Percentiles rank a stretch among this genome's conserved stretches.
Evolutionary conservation across 2,329 filamentous ascomycete genomes (phyloP).

Genomic region (Pyrenochaeta sp.): DNA sequence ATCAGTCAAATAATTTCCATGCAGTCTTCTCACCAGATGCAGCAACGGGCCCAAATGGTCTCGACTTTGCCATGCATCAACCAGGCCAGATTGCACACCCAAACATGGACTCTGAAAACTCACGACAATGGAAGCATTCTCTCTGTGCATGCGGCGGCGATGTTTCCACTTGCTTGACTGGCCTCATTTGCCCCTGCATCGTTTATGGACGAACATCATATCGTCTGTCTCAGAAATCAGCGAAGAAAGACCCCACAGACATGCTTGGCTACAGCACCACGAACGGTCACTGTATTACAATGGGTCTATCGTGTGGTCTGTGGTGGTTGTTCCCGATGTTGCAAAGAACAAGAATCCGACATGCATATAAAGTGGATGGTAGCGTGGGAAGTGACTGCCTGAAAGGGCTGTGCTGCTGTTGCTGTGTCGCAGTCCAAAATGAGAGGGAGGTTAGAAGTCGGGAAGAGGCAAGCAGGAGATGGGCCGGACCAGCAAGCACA

Average conservation of each 20-base stretch:
- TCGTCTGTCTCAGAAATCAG: slow-evolving; percentile 49
- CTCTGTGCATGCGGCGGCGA: slow-evolving; percentile 49
- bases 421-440: slow-evolving; percentile 54
- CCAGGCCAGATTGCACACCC: slow-evolving; percentile 53
- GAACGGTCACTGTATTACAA: slow-evolving; percentile 52
- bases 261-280: slow-evolving; percentile 46
- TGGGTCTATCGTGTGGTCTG: slow-evolving; percentile 48
- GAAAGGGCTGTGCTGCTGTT: slow-evolving; percentile 51
- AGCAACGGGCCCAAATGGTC: slow-evolving; percentile 49
- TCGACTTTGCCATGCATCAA: slow-evolving; percentile 45
- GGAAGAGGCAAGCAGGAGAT: slow-evolving; percentile 52
- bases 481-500: slow-evolving; percentile 48
- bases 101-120: slow-evolving; percentile 46
- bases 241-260: slow-evolving; percentile 52
- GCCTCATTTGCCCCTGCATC: slow-evolving; percentile 54
- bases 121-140: slow-evolving; percentile 41
- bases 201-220: slow-evolving; percentile 56
- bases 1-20: slow-evolving; percentile 31
- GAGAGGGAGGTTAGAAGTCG: slow-evolving; percentile 56
- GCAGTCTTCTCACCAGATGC: slow-evolving; percentile 49
- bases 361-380: slow-evolving; percentile 55
- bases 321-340: slow-evolving; percentile 50
- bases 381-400: slow-evolving; percentile 45
- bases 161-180: slow-evolving; percentile 48
- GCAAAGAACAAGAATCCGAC: slow-evolving; percentile 51